Evolutionary conservation across 768 basidiomycete species (phyloP).

Genomic region (Ramaria sp.): DNA sequence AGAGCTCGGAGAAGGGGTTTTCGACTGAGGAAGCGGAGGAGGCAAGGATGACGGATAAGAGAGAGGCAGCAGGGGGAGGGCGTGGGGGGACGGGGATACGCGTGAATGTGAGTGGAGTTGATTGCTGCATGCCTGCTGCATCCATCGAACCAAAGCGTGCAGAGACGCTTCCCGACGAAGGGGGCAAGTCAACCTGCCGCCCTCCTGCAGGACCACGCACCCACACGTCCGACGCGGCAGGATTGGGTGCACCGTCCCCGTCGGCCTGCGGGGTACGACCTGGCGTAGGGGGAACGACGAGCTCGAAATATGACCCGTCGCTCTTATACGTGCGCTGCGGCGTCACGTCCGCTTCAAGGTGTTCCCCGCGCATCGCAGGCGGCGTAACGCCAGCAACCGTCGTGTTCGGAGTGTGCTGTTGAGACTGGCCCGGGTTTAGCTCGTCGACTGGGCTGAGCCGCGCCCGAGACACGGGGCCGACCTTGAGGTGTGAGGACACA

Average conservation of each 20-base stretch:
- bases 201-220: not conserved
- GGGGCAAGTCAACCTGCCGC: conserved; percentile 11
- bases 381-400: not conserved
- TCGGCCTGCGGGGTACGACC: not conserved
- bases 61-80: conserved; percentile 43
- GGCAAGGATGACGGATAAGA: conserved; percentile 66
- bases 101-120: conserved; percentile 30
- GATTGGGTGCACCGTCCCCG: not conserved
- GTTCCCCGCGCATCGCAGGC: not conserved
- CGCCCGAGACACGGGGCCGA: conserved; percentile 24
- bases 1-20: conserved; percentile 84
- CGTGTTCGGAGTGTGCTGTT: not conserved
- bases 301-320: conserved; percentile 42
- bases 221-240: not conserved
- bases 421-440: conserved; percentile 22
- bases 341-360: conserved; percentile 7
- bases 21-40: conserved; percentile 46
- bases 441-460: conserved; percentile 60
- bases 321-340: conserved; percentile 21
- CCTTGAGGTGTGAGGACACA: conserved; percentile 35
- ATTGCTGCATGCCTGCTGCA: not conserved
- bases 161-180: conserved; percentile 13
- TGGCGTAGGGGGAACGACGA: conserved; percentile 32
- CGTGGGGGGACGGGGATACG: conserved; percentile 27
- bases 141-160: not conserved